These are phyloP conservation scores for Venturia aucupariae DNA, from an alignment of 2,329 filamentous ascomycete genomes.

Conservation along the genomic window DNA sequence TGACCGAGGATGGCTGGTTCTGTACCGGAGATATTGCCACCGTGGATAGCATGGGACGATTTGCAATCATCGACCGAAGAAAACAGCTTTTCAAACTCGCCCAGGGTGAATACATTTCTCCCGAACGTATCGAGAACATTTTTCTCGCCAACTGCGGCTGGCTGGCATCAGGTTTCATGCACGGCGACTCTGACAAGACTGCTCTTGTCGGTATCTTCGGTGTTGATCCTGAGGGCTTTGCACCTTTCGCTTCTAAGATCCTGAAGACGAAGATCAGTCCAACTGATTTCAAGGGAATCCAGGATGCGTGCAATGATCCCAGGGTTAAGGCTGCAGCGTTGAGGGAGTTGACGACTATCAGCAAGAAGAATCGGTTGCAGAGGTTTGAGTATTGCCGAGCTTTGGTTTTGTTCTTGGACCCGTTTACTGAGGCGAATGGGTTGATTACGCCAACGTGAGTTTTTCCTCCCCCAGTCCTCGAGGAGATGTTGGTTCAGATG, in stretches of 20 bases:
- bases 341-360: conserved; percentile 69
- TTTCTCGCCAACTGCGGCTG: conserved; percentile 74
- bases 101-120: conserved; percentile 96
- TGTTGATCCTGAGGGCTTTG: conserved; percentile 75
- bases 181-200: conserved; percentile 78
- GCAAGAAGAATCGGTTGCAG: conserved; percentile 79
- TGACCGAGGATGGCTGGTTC: conserved; percentile 93
- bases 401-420: conserved; percentile 68
- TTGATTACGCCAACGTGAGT: conserved; percentile 80
- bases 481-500: conserved; percentile 17
- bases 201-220: conserved; percentile 81
- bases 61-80: conserved; percentile 89
- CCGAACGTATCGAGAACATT: conserved; percentile 93
- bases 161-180: conserved; percentile 74
- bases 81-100: conserved; percentile 99
- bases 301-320: conserved; percentile 56
- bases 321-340: conserved; percentile 67
- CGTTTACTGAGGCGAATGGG: conserved; percentile 89
- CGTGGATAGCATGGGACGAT: conserved; percentile 75
- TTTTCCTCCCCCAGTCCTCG: background rate
- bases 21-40: conserved; percentile 86
- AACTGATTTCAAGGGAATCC: conserved; percentile 58
- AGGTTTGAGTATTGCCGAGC: conserved; percentile 77
- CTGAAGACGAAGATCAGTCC: conserved; percentile 57
- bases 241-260: conserved; percentile 67